Base-by-base conservation (phyloP, 768 basidiomycete species). In the Lactarius quietus region DNA sequence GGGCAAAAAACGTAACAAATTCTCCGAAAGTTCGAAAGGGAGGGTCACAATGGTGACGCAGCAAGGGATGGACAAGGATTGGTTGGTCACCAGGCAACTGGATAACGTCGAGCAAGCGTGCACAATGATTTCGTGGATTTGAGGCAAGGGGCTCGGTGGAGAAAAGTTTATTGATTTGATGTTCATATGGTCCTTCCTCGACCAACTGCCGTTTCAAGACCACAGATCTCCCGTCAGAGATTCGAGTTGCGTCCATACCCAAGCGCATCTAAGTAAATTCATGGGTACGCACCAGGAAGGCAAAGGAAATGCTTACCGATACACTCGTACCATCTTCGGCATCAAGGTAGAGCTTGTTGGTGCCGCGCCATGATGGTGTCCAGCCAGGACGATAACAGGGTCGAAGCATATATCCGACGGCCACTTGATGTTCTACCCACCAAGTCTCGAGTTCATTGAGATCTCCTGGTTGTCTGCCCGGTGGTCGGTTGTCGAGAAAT, bases 61-160 rank as follows among this genome's bases (percentile, higher is more conserved):
- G 61, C 23, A 70, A 60, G 5, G 74, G 73, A 66, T 72, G 74
- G 2, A 76, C 68, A 51, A 75, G 61, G 54, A 48, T 62, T 3
- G 39, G 61, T 14, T 23, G 61, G 0, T 56, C 54, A 3, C 45
- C 29, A 6, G 61, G 61, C 20, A 62, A 31, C 15, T n/a, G 1
- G 20, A 64, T 36, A 6, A 45, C 53, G 2, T 60, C 52, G n/a
- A 53, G 36, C n/a, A 52, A 35, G 4, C 4, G 65, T 8, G 14
- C 55, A 26, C 53, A 48, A 20, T 57, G 60, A 26, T 66, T 66
- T 23, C 59, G 33, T n/a, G 28, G 26, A 31, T 57, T 36, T 3
- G 45, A 53, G 5, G 8, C 6, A 20, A n/a, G 48, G 0, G 31
- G 23, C 14, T 56, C 33, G 2, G 33, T 43, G 14, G 59, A 39